Conservation (phyloP, 139 green algal species). For the Asterochloris erici region DNA sequence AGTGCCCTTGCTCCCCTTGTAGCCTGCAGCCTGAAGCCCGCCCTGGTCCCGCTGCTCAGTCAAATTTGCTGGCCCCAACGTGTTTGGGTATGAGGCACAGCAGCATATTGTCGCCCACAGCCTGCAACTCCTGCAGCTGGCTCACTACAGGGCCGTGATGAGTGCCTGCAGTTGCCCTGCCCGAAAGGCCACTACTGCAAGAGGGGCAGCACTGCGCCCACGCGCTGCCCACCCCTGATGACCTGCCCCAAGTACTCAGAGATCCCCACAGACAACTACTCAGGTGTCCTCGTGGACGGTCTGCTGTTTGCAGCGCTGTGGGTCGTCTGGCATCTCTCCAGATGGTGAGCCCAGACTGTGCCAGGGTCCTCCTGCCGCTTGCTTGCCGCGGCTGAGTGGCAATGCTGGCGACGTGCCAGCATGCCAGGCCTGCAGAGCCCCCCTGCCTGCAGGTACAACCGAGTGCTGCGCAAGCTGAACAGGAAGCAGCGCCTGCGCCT, state of each 20-base stretch:
- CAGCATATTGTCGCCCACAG: too few relatives aligned
- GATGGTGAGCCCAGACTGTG: slow-evolving; percentile 3
- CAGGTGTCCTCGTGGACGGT: slow-evolving; percentile 30
- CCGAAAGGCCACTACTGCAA: slow-evolving; percentile 43
- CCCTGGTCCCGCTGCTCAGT: too few relatives aligned
- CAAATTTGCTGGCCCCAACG: too few relatives aligned
- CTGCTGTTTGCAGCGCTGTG: slow-evolving; percentile 40
- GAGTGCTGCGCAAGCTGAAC: slow-evolving; percentile 27
- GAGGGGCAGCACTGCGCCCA: slow-evolving; percentile 26
- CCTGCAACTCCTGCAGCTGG: too few relatives aligned
- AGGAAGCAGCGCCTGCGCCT: slow-evolving; percentile 32
- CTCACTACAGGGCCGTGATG: too few relatives aligned
- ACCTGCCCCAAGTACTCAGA: slow-evolving; percentile 39
- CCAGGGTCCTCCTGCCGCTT: too few relatives aligned
- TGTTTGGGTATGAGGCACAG: too few relatives aligned
- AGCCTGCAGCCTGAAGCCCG: too few relatives aligned
- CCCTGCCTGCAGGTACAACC: slow-evolving; percentile 6
- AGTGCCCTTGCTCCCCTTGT: too few relatives aligned
- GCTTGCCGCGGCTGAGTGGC: too few relatives aligned
- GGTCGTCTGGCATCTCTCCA: slow-evolving; percentile 31
- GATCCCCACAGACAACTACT: slow-evolving; percentile 33
- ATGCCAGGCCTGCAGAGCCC: too few relatives aligned
- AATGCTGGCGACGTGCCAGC: too few relatives aligned
- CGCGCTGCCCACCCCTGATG: slow-evolving; percentile 41
- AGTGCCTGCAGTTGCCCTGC: slow-evolving; percentile 24